Evolutionary conservation across 2,329 filamentous ascomycete genomes (phyloP), one percentile per base, ranked within the genome.

Genomic region (Cladophialophora psammophila): DNA sequence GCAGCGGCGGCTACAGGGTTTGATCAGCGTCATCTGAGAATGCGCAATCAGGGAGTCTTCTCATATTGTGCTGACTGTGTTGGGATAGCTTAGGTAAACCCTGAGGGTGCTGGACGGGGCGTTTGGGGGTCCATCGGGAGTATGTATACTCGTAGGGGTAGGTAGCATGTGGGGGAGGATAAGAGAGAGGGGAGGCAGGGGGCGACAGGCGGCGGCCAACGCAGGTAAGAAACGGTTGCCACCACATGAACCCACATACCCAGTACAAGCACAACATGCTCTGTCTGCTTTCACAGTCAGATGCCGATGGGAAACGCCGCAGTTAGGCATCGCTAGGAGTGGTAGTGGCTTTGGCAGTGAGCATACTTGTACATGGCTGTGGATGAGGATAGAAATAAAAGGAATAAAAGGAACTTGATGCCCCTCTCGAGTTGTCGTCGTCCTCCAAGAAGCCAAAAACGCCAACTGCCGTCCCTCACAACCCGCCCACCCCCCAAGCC

Each of bases 31-130:
- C 40, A 18, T 45, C n/a, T 6, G 40, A 15, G 18, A 50, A 10
- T 13, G 10, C 9, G 9, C 20, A 26, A 10, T 31, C 2, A 2
- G 20, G 7, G 45, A 18, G 10, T 50, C 20, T 50, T 31, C 45
- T 50, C 45, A 50, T 31, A 5, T 50, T 31, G 45, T 50, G 45
- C 45, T 50, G 45, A 50, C 45, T 50, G 45, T 50, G 45, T 18
- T 50, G 45, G 12, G 18, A 26, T 12, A 26, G 45, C 45, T 50
- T 50, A 50, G 45, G 9, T 50, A 50, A 50, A 50, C 18, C 18
- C 3, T 26, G 45, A 50, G 36, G 36, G 36, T 26, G 26, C 26
- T 9, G 4, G 9, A 10, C 26, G 45, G 20, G 9, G 18, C 5
- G 15, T 9, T 9, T 10, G 10, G 42, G 12, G n/a, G 42, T 8